Evolutionary conservation across 2,329 filamentous ascomycete genomes (phyloP).

Genomic region (Emericellopsis atlantica): DNA sequence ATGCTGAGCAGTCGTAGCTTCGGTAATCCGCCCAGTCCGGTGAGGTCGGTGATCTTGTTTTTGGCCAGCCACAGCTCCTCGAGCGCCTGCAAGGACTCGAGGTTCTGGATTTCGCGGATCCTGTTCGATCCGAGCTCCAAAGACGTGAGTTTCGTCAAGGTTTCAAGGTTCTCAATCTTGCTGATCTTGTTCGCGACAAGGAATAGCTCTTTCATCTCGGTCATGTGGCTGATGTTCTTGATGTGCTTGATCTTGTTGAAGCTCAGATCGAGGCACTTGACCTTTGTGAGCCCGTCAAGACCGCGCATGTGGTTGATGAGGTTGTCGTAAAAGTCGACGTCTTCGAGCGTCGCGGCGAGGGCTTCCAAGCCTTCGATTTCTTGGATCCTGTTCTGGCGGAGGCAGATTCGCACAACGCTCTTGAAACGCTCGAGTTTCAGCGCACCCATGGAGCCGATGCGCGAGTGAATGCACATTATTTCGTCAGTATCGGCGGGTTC

Average conservation of each 20-base stretch:
- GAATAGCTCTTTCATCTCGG: slow-evolving; percentile 69
- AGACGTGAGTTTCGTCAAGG: slow-evolving; percentile 62
- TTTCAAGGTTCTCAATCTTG: slow-evolving; percentile 73
- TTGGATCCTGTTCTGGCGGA: slow-evolving; percentile 85
- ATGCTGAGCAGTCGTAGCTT: slow-evolving; percentile 84
- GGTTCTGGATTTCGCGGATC: slow-evolving; percentile 76
- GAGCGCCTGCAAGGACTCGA: slow-evolving; percentile 65
- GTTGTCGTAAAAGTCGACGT: slow-evolving; percentile 96
- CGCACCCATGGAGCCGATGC: slow-evolving; percentile 64
- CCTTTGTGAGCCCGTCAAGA: slow-evolving; percentile 62
- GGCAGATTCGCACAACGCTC: slow-evolving; percentile 64
- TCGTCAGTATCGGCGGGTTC: slow-evolving; percentile 55
- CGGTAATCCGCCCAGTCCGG: slow-evolving; percentile 59
- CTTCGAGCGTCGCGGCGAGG: slow-evolving; percentile 56
- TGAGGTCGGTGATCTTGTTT: slow-evolving; percentile 85
- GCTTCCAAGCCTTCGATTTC: slow-evolving; percentile 61
- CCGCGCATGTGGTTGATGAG: slow-evolving; percentile 77
- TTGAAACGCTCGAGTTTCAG: slow-evolving; percentile 77
- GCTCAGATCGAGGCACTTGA: slow-evolving; percentile 76
- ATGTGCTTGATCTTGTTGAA: slow-evolving; percentile 99
- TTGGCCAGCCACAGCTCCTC: slow-evolving; percentile 90
- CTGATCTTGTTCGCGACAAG: slow-evolving; percentile 93
- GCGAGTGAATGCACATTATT: slow-evolving; percentile 82
- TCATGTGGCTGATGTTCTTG: slow-evolving; percentile 72
- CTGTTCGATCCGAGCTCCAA: slow-evolving; percentile 87